Evolutionary conservation across 2,329 filamentous ascomycete species (phyloP), one percentile per base, ranked within the genome.

Genomic region (Colletotrichum orchidophilum): DNA sequence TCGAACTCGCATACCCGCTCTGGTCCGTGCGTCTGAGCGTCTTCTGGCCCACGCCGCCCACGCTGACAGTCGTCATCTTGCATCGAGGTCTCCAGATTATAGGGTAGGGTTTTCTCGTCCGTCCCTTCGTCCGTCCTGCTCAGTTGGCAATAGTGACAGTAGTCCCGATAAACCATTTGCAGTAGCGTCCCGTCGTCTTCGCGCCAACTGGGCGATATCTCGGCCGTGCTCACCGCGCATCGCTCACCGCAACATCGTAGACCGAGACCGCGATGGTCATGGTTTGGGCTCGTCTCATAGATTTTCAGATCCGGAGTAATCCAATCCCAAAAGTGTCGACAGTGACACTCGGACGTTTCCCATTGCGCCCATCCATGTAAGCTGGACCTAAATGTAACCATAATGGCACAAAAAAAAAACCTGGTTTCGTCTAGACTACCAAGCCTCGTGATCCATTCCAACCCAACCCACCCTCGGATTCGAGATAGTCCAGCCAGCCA

Each of bases 1-100:
- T 18, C 39, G 18, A 55, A 55, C 54, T n/a, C 31, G 42, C 42
- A 61, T 61, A 61, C 59, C 59, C 59, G 59, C 58, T 18, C 26
- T 15, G 26, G 18, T 18, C 52, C 52, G 26, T 15, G n/a, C 59
- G 29, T 35, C 59, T 60, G 35, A 39, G 57, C 57, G 57, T 46
- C n/a, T n/a, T 3, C 39, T 46, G n/a, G 39, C 18, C 39, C 18
- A 39, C 33, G 15, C 57, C 15, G 57, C 26, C 11, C 18, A 50
- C 27, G 29, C 39, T 50, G 11, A 52, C 42, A 9, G 33, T 52
- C 29, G 42, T 61, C 58, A 61, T 61, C n/a, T 12, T 61, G 58
- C 58, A 50, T 61, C 26, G 27, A 31, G 29, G 13, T 31, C 27
- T 54, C 15, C 39, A 46, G 18, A 46, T 46, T n/a, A 46, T n/a